A percentile compares a stretch with the other conserved stretches of the same genome.
phyloP scores from a whole-genome alignment of 208 protist genomes.

The Leishmania aethiopica region DNA sequence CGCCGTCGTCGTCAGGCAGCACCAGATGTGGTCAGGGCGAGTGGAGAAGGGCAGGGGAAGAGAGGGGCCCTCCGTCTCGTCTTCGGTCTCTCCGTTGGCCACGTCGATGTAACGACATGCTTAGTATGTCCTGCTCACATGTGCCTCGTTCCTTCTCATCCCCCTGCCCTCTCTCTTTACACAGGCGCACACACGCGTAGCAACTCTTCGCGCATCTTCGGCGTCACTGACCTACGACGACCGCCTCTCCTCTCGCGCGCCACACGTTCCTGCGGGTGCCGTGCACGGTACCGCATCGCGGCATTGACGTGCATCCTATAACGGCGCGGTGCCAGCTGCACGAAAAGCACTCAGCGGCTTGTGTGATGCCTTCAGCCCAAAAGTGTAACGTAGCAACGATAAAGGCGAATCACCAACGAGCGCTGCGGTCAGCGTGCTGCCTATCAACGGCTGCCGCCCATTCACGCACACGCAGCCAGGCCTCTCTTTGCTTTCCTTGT shows the following conservation, averaged over 20 bases:
- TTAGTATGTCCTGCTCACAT: not conserved
- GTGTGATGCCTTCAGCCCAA: not conserved
- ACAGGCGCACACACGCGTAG: not conserved
- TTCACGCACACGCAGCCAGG: not conserved
- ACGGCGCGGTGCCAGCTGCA: not conserved
- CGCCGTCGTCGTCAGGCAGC: not conserved
- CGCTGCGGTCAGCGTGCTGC: not conserved
- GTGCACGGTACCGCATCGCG: not conserved
- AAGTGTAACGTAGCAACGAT: not conserved
- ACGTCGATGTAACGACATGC: not conserved
- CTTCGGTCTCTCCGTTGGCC: not conserved
- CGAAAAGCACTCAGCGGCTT: not conserved
- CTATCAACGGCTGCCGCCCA: not conserved
- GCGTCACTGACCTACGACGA: not conserved
- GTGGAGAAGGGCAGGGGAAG: not conserved
- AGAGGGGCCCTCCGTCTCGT: not conserved
- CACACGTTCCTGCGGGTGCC: not conserved
- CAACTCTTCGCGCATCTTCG: not conserved
- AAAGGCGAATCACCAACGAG: not conserved
- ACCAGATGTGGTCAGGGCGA: not conserved
- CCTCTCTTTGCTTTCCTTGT: too few relatives aligned
- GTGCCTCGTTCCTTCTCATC: not conserved
- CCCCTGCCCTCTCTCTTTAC: too few relatives aligned
- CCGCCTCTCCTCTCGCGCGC: not conserved
- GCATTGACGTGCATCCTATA: too few relatives aligned